These are phyloP conservation scores for Croton setiger DNA, from an alignment of 441 rosid genomes.

Conservation along the genomic window DNA sequence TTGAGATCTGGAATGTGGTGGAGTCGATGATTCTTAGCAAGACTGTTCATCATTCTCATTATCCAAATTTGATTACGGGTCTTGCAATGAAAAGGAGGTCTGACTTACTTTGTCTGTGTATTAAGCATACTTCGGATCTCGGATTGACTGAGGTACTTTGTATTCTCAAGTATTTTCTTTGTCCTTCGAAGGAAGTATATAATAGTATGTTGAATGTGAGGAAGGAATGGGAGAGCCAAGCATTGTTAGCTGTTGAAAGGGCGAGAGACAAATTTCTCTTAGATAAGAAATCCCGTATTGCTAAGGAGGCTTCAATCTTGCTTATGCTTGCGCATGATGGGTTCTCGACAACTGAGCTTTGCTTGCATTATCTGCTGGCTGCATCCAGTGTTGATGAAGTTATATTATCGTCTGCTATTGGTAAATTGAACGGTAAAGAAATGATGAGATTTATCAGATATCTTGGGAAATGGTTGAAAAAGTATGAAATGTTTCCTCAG, in stretches of 20 bases:
- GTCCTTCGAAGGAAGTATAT: conserved; percentile 61
- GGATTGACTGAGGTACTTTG: conserved; percentile 54
- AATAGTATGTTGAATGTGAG: conserved; percentile 51
- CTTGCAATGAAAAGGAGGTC: conserved; percentile 58
- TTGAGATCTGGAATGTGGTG: conserved; percentile 71
- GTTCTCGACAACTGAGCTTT: conserved; percentile 65
- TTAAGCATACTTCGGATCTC: conserved; percentile 61
- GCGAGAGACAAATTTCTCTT: conserved; percentile 30
- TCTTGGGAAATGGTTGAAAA: conserved; percentile 80
- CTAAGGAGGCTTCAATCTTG: conserved; percentile 67
- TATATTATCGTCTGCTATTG: conserved; percentile 55
- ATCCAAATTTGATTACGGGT: conserved; percentile 42
- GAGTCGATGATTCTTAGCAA: conserved; percentile 46
- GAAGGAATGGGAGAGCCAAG: conserved; percentile 70
- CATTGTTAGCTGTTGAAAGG: conserved; percentile 51
- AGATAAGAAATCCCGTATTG: conserved; percentile 36
- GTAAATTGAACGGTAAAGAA: conserved; percentile 67
- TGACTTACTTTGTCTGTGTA: conserved; percentile 59
- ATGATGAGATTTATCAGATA: conserved; percentile 55
- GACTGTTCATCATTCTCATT: conserved; percentile 44
- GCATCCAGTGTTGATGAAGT: conserved; percentile 57
- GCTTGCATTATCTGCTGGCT: conserved; percentile 72
- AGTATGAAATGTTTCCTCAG: conserved; percentile 73
- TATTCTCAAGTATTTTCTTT: conserved; percentile 67
- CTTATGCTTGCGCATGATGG: conserved; percentile 85